Conservation (phyloP, 225 moss, liverwort and hornwort species). For the Bryoerythrophyllum caledonicum region DNA sequence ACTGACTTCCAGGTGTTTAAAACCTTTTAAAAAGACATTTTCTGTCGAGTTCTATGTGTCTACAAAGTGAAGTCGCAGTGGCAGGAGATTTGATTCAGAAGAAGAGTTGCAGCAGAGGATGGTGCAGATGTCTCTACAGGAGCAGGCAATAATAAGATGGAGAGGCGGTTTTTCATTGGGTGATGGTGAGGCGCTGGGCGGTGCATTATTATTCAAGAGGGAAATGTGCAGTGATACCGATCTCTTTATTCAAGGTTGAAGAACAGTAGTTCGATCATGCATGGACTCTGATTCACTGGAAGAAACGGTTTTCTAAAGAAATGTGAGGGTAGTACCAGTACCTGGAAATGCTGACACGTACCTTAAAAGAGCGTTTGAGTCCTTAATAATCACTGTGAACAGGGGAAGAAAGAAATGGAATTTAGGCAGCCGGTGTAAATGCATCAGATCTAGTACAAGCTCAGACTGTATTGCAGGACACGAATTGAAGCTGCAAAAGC, state of each 20-base stretch:
- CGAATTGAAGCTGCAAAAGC: conserved; percentile 4
- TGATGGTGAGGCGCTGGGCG: conserved; percentile 10
- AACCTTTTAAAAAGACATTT: background rate
- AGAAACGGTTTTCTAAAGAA: background rate
- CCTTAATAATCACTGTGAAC: background rate
- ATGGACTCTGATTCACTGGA: background rate
- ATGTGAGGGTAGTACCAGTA: background rate
- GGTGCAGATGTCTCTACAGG: background rate
- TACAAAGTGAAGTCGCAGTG: background rate
- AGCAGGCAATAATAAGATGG: background rate
- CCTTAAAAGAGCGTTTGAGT: background rate
- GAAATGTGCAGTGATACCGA: background rate
- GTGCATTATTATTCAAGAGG: conserved; percentile 20
- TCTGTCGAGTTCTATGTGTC: conserved; percentile 3
- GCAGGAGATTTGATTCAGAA: conserved; percentile 15
- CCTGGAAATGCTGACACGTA: background rate
- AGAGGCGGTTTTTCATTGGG: background rate
- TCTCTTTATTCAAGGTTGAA: no score
- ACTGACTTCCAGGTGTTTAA: background rate
- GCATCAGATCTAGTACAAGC: background rate
- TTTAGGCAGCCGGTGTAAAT: background rate
- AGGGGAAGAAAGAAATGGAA: background rate
- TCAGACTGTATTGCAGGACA: background rate
- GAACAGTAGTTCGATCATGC: background rate
- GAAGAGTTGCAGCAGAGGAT: conserved; percentile 3